Evolutionary conservation across 2,329 filamentous ascomycete species (phyloP), one percentile per base, ranked within the genome.

Genomic region (Didymella sp.): DNA sequence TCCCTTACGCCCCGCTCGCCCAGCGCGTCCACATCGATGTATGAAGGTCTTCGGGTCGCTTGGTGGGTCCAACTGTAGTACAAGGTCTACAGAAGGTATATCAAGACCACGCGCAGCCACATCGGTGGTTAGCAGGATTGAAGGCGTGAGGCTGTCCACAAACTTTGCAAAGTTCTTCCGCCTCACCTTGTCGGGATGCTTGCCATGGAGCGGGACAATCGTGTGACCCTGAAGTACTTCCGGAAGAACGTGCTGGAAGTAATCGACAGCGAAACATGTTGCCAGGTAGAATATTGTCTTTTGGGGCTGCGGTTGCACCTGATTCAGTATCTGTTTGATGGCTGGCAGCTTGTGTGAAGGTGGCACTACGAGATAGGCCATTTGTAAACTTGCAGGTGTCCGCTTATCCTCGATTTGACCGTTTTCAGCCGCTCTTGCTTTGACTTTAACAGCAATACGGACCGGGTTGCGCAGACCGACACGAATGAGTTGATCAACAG

Each of bases 391-490:
- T 31, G 93, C 92, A 7, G 95, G 95, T 0, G 93, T 98, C 62
- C 89, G 87, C 71, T 93, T 89, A 73, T 98, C 94, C 61, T 94
- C 87, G 1, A 85, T 85, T 19, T 90, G 91, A 19, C 80, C 85
- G 80, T 77, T 62, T 30, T 71, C 68, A n/a, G 63, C 62, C 38
- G 69, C 64, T 46, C 73, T 62, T 22, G 71, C 64, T 51, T 93
- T 95, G 50, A 99, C 95, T 68, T 94, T 95, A 48, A 98, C 95
- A 11, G 91, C 89, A 59, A 99, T 92, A 71, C 96, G 96, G 68
- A 97, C 93, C 0, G 95, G 95, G 76, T 99, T 98, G 33, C 95
- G 85, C 63, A 98, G 80, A 19, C 95, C 95, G 7, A 97, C 92
- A 31, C 93, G 86, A 49, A 99, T 92, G 51, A 99, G 89, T 73